Evolutionary conservation across 192 early-diverging fungal species (phyloP).

Genomic region (Entomortierella beljakovae): DNA sequence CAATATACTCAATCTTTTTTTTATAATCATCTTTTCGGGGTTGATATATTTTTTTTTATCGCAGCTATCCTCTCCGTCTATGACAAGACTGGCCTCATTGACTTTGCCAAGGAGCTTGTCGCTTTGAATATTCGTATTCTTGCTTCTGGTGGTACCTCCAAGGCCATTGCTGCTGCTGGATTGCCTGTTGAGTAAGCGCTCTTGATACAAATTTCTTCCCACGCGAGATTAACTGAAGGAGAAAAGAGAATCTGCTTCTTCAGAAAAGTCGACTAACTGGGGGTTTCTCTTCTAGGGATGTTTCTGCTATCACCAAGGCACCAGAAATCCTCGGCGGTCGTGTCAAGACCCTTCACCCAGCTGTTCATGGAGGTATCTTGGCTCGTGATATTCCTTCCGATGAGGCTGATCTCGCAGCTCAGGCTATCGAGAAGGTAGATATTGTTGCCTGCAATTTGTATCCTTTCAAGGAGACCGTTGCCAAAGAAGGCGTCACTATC

Average conservation of each 20-base stretch:
- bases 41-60: not conserved
- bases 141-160: conserved; percentile 96
- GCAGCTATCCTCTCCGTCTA: conserved; percentile 93
- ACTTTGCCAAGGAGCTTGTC: conserved; percentile 86
- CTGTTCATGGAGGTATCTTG: conserved; percentile 97
- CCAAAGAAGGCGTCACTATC: conserved; percentile 89
- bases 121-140: conserved; percentile 84
- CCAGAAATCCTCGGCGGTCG: conserved; percentile 99
- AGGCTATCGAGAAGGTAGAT: conserved; percentile 93
- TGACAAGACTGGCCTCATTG: conserved; percentile 95
- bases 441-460: conserved; percentile 98
- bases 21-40: too few species aligned
- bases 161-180: conserved; percentile 88
- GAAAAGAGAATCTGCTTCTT: conserved; percentile 22
- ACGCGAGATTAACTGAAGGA: not conserved
- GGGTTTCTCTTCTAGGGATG: conserved; percentile 71
- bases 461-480: conserved; percentile 96
- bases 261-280: not conserved
- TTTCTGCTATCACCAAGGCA: conserved; percentile 96
- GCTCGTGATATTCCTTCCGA: conserved; percentile 89
- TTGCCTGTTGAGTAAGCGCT: conserved; percentile 82
- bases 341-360: conserved; percentile 99
- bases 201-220: not conserved
- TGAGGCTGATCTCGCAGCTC: conserved; percentile 85
- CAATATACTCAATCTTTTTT: not conserved